Evolutionary conservation across 148 eudicot genomes (phyloP), one percentile per base, ranked within the genome.

Genomic region (Vaccinium corymbosum): DNA sequence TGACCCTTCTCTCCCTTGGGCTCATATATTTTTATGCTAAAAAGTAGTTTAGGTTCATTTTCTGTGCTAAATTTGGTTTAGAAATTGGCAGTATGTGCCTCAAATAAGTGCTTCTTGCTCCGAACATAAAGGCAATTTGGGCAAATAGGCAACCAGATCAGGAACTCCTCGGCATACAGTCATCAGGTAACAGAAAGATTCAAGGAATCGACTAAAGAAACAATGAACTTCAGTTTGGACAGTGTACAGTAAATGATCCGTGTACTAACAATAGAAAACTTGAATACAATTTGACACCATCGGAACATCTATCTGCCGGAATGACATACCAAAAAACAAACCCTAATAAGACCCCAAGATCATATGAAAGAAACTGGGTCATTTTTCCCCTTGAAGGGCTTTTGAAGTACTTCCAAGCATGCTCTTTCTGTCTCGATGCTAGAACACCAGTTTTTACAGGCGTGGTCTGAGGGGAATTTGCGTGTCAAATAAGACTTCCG

Each of bases 391-490:
- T 64, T 22, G 5, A 16, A 55, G 50, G 25, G 46, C 42, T 14
- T 17, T 48, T 79, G 19, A 52, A 1, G 48, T 16, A 79, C 81
- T 79, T 29, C 48, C 52, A 52, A 78, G 7, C 22, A 49, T 14
- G 38, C 80, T 52, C 80, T 52, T 78, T 53, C 81, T 55, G 81
- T 22, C 64, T 15, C 6, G 12, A 27, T 81, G 22, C 64, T 9
- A 64, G 52, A 80, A 80, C 50, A 52, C 27, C 50, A 35, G n/a
- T n/a, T 19, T 80, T 59, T 38, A 22, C 56, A n/a, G 75, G 25
- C 71, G 1, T 9, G 11, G 16, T 81, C 59, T 81, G 27, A 22
- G 19, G 57, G n/a, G 15, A 66, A 49, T 66, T 81, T 48, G 22
- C 6, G 6, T 46, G 1, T 16, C 29, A 14, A 22, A 81, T 15